Base-by-base conservation (phyloP, 176 grass and related monocot species). In the Musa troglodytarum region DNA sequence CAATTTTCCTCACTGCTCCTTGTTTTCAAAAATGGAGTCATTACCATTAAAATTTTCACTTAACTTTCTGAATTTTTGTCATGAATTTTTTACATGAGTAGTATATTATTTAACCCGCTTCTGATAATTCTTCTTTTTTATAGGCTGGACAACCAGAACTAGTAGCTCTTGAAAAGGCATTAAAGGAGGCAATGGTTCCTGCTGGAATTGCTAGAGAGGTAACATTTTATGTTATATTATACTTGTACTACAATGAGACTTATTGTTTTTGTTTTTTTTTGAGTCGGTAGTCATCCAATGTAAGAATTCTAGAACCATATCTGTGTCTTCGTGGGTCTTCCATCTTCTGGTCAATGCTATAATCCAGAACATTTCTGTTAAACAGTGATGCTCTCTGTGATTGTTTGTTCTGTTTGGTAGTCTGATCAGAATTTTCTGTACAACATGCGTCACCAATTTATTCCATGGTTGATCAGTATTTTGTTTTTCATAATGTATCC, bases 71-170 rank as follows among this genome's bases (percentile, higher is more conserved):
- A 29, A 43, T 43, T 43, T 43, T 43, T 43, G 34, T 43, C 34
- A 43, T 43, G 4, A 43, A 43, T 43, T 43, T 17, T 19, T 4
- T 50, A 2, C 19, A 9, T 23, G 3, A 28, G 0, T 54, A 55
- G 55, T 57, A 29, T 74, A 16, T 6, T 3, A 49, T 50, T 86
- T 22, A 51, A 50, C 51, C 24, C 50, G 54, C 10, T 81, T 63
- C 10, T 89, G 23, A 74, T 80, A 82, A 65, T 6, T 64, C 23
- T 77, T 83, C 22, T n/a, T 54, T 9, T 80, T 59, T 59, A 53
- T 87, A 98, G 94, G 94, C 83, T 81, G 95, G 95, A 74, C 88
- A 99, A 82, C 91, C 95, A 10, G 95, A 99, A 83, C 69, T 99
- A 68, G 91, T 99, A 82, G 84, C 91, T 70, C 88, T 99, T 79